Conservation (phyloP, 2,329 filamentous ascomycete species). For the Alternaria solani region DNA sequence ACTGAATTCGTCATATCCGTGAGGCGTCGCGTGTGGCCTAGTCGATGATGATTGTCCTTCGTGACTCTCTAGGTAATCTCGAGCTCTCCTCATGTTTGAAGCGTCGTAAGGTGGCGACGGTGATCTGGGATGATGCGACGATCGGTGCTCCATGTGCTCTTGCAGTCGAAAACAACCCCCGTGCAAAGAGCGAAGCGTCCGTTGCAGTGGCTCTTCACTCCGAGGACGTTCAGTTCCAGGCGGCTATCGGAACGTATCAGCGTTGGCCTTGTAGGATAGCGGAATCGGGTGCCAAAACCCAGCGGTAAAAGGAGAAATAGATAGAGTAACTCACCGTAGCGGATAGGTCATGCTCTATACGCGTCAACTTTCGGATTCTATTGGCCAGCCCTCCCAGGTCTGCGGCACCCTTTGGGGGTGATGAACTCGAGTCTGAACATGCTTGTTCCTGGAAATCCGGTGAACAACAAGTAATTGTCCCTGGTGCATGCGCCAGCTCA, state of each 20-base stretch:
- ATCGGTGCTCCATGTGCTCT: constrained; percentile 23
- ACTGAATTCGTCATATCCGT: constrained; percentile 23
- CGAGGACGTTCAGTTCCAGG: constrained; percentile 18
- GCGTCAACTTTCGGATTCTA: constrained; percentile 30
- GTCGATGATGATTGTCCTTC: constrained; percentile 34
- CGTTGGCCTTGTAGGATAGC: neutral
- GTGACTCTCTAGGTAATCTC: constrained; percentile 28
- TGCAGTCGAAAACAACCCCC: constrained; percentile 31
- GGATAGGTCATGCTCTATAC: constrained; percentile 27
- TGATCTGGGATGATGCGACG: constrained; percentile 20
- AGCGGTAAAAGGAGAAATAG: neutral
- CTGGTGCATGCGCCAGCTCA: constrained; percentile 30
- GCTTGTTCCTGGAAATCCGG: constrained; percentile 33
- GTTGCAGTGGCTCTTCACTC: constrained; percentile 30
- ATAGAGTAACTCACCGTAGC: constrained; percentile 29
- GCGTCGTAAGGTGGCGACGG: constrained; percentile 21
- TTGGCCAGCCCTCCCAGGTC: constrained; percentile 28
- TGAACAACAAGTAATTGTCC: constrained; percentile 34
- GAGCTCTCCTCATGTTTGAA: constrained; percentile 36
- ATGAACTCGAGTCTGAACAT: constrained; percentile 33
- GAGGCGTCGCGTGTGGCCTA: constrained; percentile 22
- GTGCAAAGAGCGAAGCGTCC: constrained; percentile 36
- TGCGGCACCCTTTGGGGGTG: constrained; percentile 36
- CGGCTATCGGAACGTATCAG: constrained; percentile 26
- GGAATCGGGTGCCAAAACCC: neutral